A percentile compares a stretch with the other conserved stretches of the same genome.
These are phyloP conservation scores for Aureobasidium leucospermi DNA, from an alignment of 2,329 filamentous ascomycete species.

Conservation along the genomic window DNA sequence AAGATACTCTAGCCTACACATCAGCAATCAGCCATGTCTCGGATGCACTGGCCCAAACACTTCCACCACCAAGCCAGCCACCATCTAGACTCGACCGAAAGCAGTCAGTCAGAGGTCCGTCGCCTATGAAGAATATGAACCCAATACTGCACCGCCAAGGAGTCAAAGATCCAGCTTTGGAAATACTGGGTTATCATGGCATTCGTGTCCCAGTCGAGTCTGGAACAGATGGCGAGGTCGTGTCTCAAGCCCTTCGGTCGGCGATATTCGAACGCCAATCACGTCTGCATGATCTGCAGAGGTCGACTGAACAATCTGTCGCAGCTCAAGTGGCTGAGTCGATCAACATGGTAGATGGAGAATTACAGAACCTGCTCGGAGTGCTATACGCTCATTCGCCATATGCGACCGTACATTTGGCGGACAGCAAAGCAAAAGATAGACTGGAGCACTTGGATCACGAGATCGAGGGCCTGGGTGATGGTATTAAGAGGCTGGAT, in stretches of 20 bases:
- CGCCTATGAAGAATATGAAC: not conserved
- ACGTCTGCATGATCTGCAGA: constrained; percentile 29
- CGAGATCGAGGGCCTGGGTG: constrained; percentile 31
- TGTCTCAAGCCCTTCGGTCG: constrained; percentile 19
- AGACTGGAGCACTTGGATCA: constrained; percentile 30
- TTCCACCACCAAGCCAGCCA: constrained; percentile 9
- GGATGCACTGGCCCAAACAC: constrained; percentile 17
- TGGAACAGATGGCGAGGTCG: not conserved
- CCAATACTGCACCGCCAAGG: not conserved
- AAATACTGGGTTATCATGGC: constrained; percentile 24
- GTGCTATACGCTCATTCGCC: constrained; percentile 32
- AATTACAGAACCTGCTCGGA: constrained; percentile 30
- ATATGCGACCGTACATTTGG: constrained; percentile 18
- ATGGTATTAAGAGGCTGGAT: constrained; percentile 30
- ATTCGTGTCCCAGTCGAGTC: constrained; percentile 16
- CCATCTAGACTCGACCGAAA: constrained; percentile 24
- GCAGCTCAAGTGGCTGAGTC: constrained; percentile 30
- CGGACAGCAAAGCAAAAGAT: constrained; percentile 21
- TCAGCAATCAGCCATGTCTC: constrained; percentile 20
- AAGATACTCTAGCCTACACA: constrained; percentile 24
- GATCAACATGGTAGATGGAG: constrained; percentile 29
- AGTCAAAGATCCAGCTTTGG: constrained; percentile 21
- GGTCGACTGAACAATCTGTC: constrained; percentile 26
- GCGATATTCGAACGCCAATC: constrained; percentile 27
- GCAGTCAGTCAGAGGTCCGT: constrained; percentile 14